These are phyloP conservation scores for Penicillium cataractarum DNA, from an alignment of 495 filamentous ascomycete species.

Conservation along the genomic window DNA sequence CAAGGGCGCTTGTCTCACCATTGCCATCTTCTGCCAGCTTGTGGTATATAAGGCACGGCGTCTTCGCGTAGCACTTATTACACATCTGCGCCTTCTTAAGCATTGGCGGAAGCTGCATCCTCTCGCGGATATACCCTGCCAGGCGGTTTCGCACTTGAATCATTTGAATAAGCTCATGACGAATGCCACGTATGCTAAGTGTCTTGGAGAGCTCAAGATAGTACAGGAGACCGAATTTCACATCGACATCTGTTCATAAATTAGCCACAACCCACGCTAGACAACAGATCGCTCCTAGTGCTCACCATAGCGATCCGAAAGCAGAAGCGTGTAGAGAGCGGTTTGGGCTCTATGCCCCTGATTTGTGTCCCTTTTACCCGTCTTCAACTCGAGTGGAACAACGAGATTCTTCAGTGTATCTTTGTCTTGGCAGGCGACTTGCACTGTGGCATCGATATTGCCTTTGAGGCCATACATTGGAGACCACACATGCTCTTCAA, in stretches of 20 bases:
- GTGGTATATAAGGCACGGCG: constrained; percentile 90
- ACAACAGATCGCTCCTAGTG: neutral
- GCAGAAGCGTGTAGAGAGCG: constrained; percentile 85
- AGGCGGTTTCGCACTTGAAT: constrained; percentile 93
- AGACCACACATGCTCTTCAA: constrained; percentile 97
- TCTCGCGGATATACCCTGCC: constrained; percentile 79
- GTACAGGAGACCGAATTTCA: constrained; percentile 87
- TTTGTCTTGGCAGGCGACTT: constrained; percentile 78
- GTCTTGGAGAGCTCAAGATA: constrained; percentile 91
- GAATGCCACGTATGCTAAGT: constrained; percentile 77
- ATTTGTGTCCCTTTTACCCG: constrained; percentile 76
- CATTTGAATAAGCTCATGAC: constrained; percentile 90
- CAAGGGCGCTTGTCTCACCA: constrained; percentile 75
- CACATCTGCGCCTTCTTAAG: constrained; percentile 76
- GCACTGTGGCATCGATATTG: constrained; percentile 97
- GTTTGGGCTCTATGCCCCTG: constrained; percentile 88
- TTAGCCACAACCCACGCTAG: neutral
- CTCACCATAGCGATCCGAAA: constrained; percentile 88
- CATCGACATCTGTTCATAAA: constrained; percentile 68
- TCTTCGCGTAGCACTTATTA: constrained; percentile 82
- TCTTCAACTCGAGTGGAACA: constrained; percentile 94
- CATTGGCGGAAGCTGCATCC: constrained; percentile 82
- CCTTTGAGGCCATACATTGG: constrained; percentile 96
- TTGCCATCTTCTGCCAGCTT: constrained; percentile 85
- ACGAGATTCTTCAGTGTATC: constrained; percentile 67